Conservation (phyloP, 148 eudicot genomes). For the Limonium bicolor region DNA sequence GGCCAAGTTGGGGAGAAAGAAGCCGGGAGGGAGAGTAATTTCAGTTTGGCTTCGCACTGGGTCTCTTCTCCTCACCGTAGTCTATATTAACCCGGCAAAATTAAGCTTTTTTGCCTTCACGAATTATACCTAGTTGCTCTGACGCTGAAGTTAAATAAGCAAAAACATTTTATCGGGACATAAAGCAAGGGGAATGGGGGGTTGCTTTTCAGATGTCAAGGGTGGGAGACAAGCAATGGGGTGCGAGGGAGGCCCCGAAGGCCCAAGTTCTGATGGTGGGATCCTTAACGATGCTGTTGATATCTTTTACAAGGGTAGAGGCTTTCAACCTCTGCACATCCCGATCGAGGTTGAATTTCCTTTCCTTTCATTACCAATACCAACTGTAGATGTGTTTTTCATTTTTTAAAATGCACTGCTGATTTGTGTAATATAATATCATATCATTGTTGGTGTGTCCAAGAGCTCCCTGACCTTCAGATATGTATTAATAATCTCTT, state of each 20-base stretch:
- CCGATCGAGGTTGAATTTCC: constrained; percentile 26
- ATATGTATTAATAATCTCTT: not conserved
- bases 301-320: constrained; percentile 22
- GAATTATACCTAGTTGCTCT: no score
- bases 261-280: not conserved
- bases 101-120: no score
- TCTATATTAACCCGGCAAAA: no score
- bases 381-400: not conserved
- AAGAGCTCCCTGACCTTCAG: not conserved
- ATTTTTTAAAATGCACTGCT: not conserved
- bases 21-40: no score
- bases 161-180: no score
- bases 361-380: not conserved
- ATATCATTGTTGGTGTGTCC: not conserved
- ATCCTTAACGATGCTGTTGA: constrained; percentile 47
- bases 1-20: no score
- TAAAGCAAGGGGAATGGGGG: not conserved
- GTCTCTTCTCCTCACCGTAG: no score
- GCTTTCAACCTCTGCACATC: constrained; percentile 32
- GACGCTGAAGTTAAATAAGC: no score
- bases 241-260: constrained; percentile 4
- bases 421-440: not conserved
- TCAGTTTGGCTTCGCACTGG: no score
- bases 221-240: constrained; percentile 1
- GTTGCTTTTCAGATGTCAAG: constrained; percentile 1